phyloP scores from a whole-genome alignment of 257 asterid genomes.

The Solanum commersonii region DNA sequence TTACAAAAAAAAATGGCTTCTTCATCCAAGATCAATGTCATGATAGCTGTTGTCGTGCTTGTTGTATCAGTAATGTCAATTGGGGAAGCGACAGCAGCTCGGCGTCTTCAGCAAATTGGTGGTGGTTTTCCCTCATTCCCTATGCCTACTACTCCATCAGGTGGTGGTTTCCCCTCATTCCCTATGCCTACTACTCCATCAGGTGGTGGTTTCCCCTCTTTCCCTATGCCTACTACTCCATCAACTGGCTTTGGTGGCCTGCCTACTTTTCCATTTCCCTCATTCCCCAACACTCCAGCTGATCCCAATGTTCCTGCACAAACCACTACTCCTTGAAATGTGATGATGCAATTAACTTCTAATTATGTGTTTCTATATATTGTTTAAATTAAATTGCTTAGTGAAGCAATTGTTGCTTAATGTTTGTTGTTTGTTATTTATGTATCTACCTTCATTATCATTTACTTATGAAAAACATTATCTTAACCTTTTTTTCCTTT shows the following conservation, averaged over 20 bases:
- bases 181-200: background rate
- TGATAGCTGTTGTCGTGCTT: background rate
- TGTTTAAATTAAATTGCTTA: background rate
- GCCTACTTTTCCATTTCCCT: background rate
- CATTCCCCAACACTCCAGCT: conserved; percentile 7
- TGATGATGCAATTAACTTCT: background rate
- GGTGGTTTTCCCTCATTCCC: background rate
- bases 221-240: background rate
- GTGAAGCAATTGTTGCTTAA: background rate
- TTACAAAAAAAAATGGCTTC: conserved; percentile 8
- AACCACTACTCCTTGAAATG: background rate
- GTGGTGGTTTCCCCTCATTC: background rate
- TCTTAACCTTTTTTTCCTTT: background rate
- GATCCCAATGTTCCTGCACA: conserved; percentile 3
- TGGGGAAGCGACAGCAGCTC: conserved; percentile 10
- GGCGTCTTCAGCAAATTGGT: conserved; percentile 6
- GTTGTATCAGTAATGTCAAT: background rate
- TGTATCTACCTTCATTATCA: background rate
- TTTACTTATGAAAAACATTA: background rate
- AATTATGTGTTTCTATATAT: background rate
- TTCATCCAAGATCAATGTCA: background rate
- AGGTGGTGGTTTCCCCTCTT: background rate
- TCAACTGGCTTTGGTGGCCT: background rate
- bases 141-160: background rate
- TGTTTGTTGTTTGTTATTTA: background rate